A percentile compares a stretch with the other conserved stretches of the same genome.
These are phyloP conservation scores for Rubia tinctorum DNA, from an alignment of 305 asterid genomes.

Conservation along the genomic window DNA sequence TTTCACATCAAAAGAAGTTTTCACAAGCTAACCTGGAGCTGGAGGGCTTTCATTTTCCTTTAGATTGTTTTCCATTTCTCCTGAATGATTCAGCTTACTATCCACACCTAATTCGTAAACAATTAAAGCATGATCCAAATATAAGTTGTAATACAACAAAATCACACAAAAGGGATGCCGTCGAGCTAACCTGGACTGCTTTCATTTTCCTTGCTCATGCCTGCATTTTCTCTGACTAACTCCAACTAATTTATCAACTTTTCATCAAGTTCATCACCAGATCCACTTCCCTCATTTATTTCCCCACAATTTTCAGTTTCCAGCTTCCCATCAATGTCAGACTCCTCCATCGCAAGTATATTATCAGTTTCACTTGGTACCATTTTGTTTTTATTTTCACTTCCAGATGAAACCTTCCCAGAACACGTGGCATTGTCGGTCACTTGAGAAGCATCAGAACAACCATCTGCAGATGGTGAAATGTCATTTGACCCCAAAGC, in stretches of 20 bases:
- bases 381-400: slow-evolving; percentile 2
- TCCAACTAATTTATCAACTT: slow-evolving; percentile 8
- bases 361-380: slow-evolving; percentile 13
- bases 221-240: slow-evolving; percentile 9
- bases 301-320: slow-evolving; percentile 7
- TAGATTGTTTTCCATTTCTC: slow-evolving; percentile 42
- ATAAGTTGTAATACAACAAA: not conserved
- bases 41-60: slow-evolving; percentile 10
- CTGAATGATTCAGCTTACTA: slow-evolving; percentile 18
- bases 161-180: slow-evolving; percentile 10
- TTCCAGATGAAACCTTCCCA: slow-evolving; percentile 11
- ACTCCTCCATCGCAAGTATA: slow-evolving; percentile 12
- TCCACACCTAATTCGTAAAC: slow-evolving; percentile 12
- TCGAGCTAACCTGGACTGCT: slow-evolving; percentile 17
- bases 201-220: slow-evolving; percentile 16
- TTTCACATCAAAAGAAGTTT: slow-evolving; percentile 6
- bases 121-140: slow-evolving; percentile 14
- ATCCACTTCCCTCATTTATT: not conserved
- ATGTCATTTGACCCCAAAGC: slow-evolving; percentile 20
- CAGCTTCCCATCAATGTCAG: slow-evolving; percentile 7
- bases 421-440: slow-evolving; percentile 13
- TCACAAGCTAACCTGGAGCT: slow-evolving; percentile 20
- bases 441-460: slow-evolving; percentile 14
- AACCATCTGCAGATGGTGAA: slow-evolving; percentile 17
- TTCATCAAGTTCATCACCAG: not conserved